phyloP scores from a whole-genome alignment of 2,329 filamentous ascomycete genomes.

The Aureobasidium sp. region DNA sequence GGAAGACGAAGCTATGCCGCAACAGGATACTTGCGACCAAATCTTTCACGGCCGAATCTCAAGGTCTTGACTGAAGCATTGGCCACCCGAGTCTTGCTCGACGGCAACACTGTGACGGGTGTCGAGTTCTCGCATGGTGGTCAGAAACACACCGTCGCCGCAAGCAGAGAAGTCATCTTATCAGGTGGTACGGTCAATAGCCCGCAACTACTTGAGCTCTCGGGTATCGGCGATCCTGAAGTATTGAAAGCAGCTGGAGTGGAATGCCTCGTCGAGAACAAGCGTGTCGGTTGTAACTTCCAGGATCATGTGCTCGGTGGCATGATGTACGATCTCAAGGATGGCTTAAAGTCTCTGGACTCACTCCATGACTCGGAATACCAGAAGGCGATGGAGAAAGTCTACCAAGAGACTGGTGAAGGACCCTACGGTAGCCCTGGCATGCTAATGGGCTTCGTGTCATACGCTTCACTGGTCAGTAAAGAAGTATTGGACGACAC shows the following conservation, averaged over 20 bases:
- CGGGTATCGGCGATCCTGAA: slow-evolving; percentile 23
- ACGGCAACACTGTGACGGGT: slow-evolving; percentile 25
- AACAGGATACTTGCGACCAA: slow-evolving; percentile 28
- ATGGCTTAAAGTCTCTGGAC: slow-evolving; percentile 29
- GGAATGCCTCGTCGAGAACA: slow-evolving; percentile 34
- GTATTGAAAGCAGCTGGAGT: slow-evolving; percentile 38
- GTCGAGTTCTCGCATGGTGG: slow-evolving; percentile 39
- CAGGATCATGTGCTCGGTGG: slow-evolving; percentile 40
- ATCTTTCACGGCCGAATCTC: slow-evolving; percentile 25
- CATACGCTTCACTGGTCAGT: slow-evolving; percentile 27
- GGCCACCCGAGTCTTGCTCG: slow-evolving; percentile 24
- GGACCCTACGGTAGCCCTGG: slow-evolving; percentile 31
- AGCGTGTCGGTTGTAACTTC: slow-evolving; percentile 41
- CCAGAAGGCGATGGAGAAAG: slow-evolving; percentile 27
- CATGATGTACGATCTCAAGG: slow-evolving; percentile 26
- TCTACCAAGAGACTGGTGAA: slow-evolving; percentile 29
- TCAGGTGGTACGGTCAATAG: slow-evolving; percentile 50
- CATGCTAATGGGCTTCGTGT: slow-evolving; percentile 32
- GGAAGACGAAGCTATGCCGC: slow-evolving; percentile 29
- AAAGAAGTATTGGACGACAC: slow-evolving; percentile 26
- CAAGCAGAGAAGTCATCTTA: slow-evolving; percentile 47
- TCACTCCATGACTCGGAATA: slow-evolving; percentile 31
- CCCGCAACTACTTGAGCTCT: slow-evolving; percentile 41
- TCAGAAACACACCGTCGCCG: slow-evolving; percentile 28
- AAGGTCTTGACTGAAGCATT: slow-evolving; percentile 28